Evolutionary conservation across 176 grass and related monocot genomes (phyloP), one percentile per base, ranked within the genome.

Genomic region (Tuctoria greenei): DNA sequence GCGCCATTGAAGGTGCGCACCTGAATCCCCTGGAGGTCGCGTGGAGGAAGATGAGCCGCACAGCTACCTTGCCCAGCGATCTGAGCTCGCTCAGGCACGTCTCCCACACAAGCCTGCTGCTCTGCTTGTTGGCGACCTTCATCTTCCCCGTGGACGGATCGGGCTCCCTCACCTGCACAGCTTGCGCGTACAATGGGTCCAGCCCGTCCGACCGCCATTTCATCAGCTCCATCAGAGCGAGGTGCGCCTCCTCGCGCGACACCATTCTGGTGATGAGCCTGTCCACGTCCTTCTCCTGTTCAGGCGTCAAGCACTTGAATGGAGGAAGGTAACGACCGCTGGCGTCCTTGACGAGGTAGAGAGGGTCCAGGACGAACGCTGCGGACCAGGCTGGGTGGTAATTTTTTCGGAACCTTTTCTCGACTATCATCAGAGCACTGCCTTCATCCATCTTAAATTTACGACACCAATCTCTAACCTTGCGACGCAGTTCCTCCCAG

Each of bases 31-130:
- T 69, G 8, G 89, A 76, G 14, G 89, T 92, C 3, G 84, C 93
- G 44, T 96, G 89, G 11, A 92, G 93, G 85, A 92, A 96, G 79
- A 96, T 96, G 78, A 96, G 86, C 28, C 93, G 61, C 74, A 83
- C 93, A 0, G 93, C 93, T 36, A 96, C 93, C 79, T 90, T 92
- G 23, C 86, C 84, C 0, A 96, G 84, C 13, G 84, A 89, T 38
- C 87, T 92, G 69, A 88, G 71, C 60, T 92, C 93, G 16, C 86
- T 92, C 51, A 96, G 66, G 35, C 67, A 85, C 4, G 89, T 96
- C 86, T 96, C 93, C 93, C 93, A 96, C 36, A 96, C 93, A 59
- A 96, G 84, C 10, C 93, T 82, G 69, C 93, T 91, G 80, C 93
- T 96, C 83, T 96, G 93, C 69, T 90, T 90, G 60, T 96, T 92